A percentile compares a stretch with the other conserved stretches of the same genome.
Evolutionary conservation across 371 early-diverging fungal genomes (phyloP).

Genomic region (Apophysomyces variabilis): DNA sequence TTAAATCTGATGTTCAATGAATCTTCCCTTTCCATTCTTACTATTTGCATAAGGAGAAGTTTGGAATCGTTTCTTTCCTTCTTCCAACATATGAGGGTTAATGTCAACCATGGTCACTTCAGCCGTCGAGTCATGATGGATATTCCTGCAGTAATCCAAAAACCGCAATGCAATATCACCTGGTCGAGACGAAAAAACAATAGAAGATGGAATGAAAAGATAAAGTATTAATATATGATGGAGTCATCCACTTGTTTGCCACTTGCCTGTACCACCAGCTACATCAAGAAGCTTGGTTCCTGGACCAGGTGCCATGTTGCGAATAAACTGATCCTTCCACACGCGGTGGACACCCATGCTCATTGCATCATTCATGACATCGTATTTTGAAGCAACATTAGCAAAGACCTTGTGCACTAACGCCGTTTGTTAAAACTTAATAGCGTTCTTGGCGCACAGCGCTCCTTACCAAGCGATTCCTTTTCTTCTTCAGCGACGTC

Average conservation of each 20-base stretch:
- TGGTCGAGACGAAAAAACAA: slow-evolving; percentile 14
- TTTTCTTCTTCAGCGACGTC: slow-evolving; percentile 85
- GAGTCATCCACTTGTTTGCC: slow-evolving; percentile 8
- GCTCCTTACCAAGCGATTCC: slow-evolving; percentile 74
- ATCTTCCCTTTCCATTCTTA: slow-evolving; percentile 32
- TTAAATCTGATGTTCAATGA: background rate
- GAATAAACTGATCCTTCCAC: slow-evolving; percentile 95
- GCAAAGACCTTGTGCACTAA: slow-evolving; percentile 89
- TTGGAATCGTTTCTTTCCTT: slow-evolving; percentile 81
- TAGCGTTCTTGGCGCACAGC: background rate
- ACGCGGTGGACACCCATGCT: slow-evolving; percentile 90
- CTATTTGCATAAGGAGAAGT: slow-evolving; percentile 63
- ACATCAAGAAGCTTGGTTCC: slow-evolving; percentile 92
- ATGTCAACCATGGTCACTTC: slow-evolving; percentile 93
- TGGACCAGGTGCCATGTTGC: slow-evolving; percentile 82
- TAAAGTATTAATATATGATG: background rate
- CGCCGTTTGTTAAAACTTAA: slow-evolving; percentile 7
- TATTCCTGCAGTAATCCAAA: slow-evolving; percentile 77
- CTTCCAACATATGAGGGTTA: slow-evolving; percentile 93
- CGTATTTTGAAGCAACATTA: slow-evolving; percentile 92
- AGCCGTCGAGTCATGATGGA: slow-evolving; percentile 69
- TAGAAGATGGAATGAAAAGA: background rate
- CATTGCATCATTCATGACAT: slow-evolving; percentile 98
- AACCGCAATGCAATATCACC: slow-evolving; percentile 96
- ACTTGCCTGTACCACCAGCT: slow-evolving; percentile 94